These are phyloP conservation scores for Sarocladiaceae sp. DNA, from an alignment of 2,329 filamentous ascomycete species.

Conservation along the genomic window DNA sequence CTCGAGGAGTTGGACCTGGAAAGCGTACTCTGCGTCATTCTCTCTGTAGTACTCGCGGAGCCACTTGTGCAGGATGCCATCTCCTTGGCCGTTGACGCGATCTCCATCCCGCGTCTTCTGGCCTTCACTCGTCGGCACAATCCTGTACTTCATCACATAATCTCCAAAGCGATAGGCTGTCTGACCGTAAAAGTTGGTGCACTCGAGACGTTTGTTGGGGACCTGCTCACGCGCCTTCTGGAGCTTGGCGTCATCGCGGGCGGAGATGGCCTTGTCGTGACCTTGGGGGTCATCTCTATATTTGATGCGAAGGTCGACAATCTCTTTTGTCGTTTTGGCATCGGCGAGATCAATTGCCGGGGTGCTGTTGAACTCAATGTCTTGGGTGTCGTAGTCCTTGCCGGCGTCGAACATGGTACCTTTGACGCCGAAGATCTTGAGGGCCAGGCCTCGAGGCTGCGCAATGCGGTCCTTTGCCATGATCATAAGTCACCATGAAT, in stretches of 20 bases:
- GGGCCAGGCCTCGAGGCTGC: conserved; percentile 38
- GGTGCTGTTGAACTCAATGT: conserved; percentile 43
- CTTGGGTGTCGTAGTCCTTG: conserved; percentile 28
- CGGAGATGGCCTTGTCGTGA: background rate
- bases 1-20: conserved; percentile 39
- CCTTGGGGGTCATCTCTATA: conserved; percentile 21
- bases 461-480: conserved; percentile 27
- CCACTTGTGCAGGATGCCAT: conserved; percentile 32
- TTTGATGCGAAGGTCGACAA: conserved; percentile 32
- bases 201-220: conserved; percentile 31
- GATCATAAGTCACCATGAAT: conserved; percentile 21
- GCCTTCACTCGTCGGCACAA: conserved; percentile 33
- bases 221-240: conserved; percentile 32
- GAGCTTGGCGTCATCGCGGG: conserved; percentile 16
- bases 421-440: conserved; percentile 43
- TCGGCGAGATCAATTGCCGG: conserved; percentile 40
- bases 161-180: conserved; percentile 31
- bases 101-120: conserved; percentile 33
- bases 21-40: conserved; percentile 34
- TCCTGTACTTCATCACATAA: conserved; percentile 39
- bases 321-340: conserved; percentile 36
- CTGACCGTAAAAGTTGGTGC: background rate
- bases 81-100: conserved; percentile 23
- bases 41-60: conserved; percentile 30
- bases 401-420: conserved; percentile 30